These are phyloP conservation scores for Grammothele lineata DNA, from an alignment of 768 basidiomycete genomes.

Conservation along the genomic window DNA sequence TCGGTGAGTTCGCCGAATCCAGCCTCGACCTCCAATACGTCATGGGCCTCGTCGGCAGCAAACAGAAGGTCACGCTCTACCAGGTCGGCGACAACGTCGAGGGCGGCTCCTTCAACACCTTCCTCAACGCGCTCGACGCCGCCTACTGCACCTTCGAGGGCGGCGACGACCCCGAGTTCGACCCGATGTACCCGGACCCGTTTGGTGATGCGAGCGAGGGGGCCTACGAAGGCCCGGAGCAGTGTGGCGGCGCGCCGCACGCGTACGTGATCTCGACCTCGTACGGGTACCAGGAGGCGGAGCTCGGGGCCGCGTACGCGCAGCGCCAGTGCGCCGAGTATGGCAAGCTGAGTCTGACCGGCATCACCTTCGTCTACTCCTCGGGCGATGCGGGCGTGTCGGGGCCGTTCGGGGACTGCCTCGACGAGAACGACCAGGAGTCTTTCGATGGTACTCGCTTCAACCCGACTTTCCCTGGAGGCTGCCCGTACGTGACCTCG, in stretches of 20 bases:
- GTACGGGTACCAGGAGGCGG: constrained; percentile 28
- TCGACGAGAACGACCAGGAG: constrained; percentile 22
- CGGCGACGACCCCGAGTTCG: constrained; percentile 30
- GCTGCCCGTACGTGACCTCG: constrained; percentile 36
- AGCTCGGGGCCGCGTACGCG: constrained; percentile 22
- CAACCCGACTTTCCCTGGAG: constrained; percentile 6
- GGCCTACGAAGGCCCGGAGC: constrained; percentile 30
- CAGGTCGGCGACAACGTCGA: constrained; percentile 15
- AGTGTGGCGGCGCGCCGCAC: constrained; percentile 31
- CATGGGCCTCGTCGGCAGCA: constrained; percentile 39
- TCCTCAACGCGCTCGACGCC: constrained; percentile 31
- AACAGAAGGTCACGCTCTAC: constrained; percentile 19
- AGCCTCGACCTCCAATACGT: constrained; percentile 70
- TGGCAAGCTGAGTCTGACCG: constrained; percentile 32
- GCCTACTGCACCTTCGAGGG: constrained; percentile 41
- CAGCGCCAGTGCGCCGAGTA: constrained; percentile 40
- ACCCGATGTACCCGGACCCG: constrained; percentile 1
- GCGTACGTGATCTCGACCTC: constrained; percentile 38
- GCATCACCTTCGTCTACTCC: constrained; percentile 34
- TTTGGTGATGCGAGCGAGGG: no score
- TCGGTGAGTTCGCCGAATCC: constrained; percentile 59
- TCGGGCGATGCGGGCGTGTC: constrained; percentile 41
- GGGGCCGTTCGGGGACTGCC: constrained; percentile 30
- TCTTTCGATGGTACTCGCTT: not conserved
- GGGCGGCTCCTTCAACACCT: no score